Conservation (phyloP, 805 yeast species). For the Wickerhamomyces chaumierensis region DNA sequence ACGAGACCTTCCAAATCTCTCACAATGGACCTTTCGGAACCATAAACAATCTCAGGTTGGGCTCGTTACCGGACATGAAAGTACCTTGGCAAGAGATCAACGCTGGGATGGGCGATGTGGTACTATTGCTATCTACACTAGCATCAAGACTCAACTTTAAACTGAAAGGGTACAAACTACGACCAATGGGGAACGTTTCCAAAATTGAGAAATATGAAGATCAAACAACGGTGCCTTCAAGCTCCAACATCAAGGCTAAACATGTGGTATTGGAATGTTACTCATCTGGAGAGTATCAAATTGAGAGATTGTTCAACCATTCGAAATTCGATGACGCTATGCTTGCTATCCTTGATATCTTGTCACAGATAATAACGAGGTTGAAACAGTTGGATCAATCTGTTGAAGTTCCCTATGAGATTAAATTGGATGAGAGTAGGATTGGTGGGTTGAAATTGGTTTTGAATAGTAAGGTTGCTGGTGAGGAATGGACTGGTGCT, state of each 20-base stretch:
- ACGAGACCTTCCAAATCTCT: constrained; percentile 73
- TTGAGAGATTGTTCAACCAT: constrained; percentile 61
- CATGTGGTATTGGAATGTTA: constrained; percentile 29
- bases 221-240: constrained; percentile 18
- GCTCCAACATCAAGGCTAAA: constrained; percentile 13
- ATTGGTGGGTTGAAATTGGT: constrained; percentile 57
- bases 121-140: constrained; percentile 57
- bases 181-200: constrained; percentile 81
- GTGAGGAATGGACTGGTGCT: constrained; percentile 82
- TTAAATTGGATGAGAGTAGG: constrained; percentile 64
- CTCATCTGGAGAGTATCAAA: constrained; percentile 64
- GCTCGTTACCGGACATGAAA: constrained; percentile 43
- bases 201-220: constrained; percentile 47
- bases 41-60: constrained; percentile 78
- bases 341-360: constrained; percentile 62
- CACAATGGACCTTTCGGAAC: constrained; percentile 80
- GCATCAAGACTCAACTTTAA: constrained; percentile 42
- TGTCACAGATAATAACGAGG: constrained; percentile 23
- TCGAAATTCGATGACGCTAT: constrained; percentile 71
- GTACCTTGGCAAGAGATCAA: constrained; percentile 89
- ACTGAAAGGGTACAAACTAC: constrained; percentile 47
- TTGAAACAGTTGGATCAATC: constrained; percentile 35
- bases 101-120: constrained; percentile 82
- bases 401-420: constrained; percentile 64
- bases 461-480: constrained; percentile 41